These are phyloP conservation scores for Cutaneotrichosporon cyanovorans DNA, from an alignment of 1,284 basidiomycete species.

Conservation along the genomic window DNA sequence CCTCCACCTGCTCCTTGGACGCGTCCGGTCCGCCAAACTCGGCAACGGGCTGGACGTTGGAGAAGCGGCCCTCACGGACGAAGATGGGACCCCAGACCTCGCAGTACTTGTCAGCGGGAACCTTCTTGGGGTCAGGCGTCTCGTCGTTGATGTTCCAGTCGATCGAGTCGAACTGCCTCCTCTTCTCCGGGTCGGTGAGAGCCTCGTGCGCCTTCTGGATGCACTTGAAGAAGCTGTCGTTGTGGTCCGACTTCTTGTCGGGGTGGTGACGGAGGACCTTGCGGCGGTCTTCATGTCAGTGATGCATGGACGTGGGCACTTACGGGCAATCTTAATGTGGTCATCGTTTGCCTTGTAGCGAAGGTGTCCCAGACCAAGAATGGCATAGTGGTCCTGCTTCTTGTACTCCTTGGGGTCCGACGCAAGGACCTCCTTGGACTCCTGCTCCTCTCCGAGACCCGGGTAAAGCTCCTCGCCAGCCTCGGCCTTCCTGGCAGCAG, in stretches of 20 bases:
- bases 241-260: slow-evolving; percentile 96
- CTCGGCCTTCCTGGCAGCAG: slow-evolving; percentile 54
- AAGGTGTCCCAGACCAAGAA: slow-evolving; percentile 85
- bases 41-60: slow-evolving; percentile 78
- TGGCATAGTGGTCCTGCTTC: slow-evolving; percentile 98
- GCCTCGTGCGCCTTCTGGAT: slow-evolving; percentile 95
- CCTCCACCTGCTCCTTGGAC: slow-evolving; percentile 74
- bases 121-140: slow-evolving; percentile 55
- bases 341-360: slow-evolving; percentile 80
- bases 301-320: slow-evolving; percentile 42
- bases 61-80: slow-evolving; percentile 86
- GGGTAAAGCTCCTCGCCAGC: slow-evolving; percentile 67
- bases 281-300: slow-evolving; percentile 67
- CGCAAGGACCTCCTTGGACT: slow-evolving; percentile 62
- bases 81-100: slow-evolving; percentile 67
- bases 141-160: slow-evolving; percentile 80
- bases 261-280: slow-evolving; percentile 99
- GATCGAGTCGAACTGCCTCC: slow-evolving; percentile 93
- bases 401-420: slow-evolving; percentile 99
- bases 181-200: slow-evolving; percentile 75
- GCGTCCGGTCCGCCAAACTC: slow-evolving; percentile 65
- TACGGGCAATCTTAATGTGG: slow-evolving; percentile 95
- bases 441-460: slow-evolving; percentile 85
- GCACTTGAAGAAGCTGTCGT: slow-evolving; percentile 99
- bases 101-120: slow-evolving; percentile 55